Evolutionary conservation across 768 basidiomycete species (phyloP), one percentile per base, ranked within the genome.

Genomic region (Collybia mongolica): DNA sequence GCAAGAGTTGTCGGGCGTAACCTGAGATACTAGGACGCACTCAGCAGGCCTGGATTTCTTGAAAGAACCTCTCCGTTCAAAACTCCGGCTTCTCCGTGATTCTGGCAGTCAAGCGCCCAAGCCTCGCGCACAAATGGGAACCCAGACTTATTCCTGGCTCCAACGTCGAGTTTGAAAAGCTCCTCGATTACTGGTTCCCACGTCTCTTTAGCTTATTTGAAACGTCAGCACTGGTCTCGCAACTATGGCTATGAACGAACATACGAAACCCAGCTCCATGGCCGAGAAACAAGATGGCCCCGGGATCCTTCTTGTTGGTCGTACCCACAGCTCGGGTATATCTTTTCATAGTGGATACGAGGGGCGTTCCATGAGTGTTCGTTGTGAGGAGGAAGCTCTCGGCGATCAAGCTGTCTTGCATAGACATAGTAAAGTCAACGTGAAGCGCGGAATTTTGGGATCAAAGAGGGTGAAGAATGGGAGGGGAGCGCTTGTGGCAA

Each of bases 111-210:
- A 11, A 73, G 50, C 1, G 61, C 61, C 71, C 70, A 72, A 2
- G 62, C 64, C 48, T 73, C 71, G 1, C 65, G 65, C 23, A 72
- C 57, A 14, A 58, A 35, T 35, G 46, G 29, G 3, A 35, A 32
- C 19, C 48, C 41, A 29, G 20, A 18, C 12, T 15, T 39, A 11
- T 39, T 22, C 14, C 43, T 17, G 24, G 46, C 51, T 23, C 45
- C 29, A 15, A 57, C 49, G n/a, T 68, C 65, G 11, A 65, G 35
- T 14, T 46, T 36, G 35, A 71, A 71, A 2, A 73, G 45, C 32
- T 62, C 61, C 17, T 68, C 60, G 17, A 72, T 60, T 1, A 59
- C 66, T 1, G 72, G 70, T 43, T 74, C 72, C 72, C 72, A 74
- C 1, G 54, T 65, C 52, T 74, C 72, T 52, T 74, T 74, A 48